Evolutionary conservation across 2,329 filamentous ascomycete genomes (phyloP).

Genomic region (Fusarium continuum): DNA sequence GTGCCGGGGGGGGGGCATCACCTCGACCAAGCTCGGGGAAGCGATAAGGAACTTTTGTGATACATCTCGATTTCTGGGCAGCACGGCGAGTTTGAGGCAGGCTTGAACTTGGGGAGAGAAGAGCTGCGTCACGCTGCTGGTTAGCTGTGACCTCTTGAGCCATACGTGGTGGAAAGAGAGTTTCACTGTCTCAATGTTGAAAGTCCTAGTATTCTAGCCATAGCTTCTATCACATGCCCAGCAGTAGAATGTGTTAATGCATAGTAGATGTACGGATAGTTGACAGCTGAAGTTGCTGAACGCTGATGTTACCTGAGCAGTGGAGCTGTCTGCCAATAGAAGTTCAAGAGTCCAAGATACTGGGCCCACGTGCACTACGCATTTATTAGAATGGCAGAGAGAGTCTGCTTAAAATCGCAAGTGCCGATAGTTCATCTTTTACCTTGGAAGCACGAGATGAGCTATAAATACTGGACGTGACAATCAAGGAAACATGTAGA

Average conservation of each 20-base stretch:
- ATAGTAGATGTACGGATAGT: not conserved
- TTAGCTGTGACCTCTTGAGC: not conserved
- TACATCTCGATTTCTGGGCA: slow-evolving; percentile 17
- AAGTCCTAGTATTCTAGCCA: no score
- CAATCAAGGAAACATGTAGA: not conserved
- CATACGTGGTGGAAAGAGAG: no score
- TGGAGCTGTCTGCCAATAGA: slow-evolving; percentile 4
- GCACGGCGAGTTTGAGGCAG: not conserved
- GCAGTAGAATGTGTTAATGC: not conserved
- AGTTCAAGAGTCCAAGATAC: not conserved
- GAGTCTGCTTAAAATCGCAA: not conserved
- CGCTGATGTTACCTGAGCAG: not conserved
- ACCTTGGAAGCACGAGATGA: slow-evolving; percentile 7
- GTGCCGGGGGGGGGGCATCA: slow-evolving; percentile 18
- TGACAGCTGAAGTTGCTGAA: not conserved
- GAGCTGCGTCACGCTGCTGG: not conserved
- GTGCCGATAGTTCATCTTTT: not conserved
- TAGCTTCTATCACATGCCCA: not conserved
- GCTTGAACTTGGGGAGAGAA: not conserved
- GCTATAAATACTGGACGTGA: not conserved
- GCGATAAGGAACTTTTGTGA: slow-evolving; percentile 21
- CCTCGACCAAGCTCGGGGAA: not conserved
- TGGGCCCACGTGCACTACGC: slow-evolving; percentile 3
- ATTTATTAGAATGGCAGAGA: not conserved
- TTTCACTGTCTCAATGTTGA: no score